Base-by-base conservation (phyloP, 495 filamentous ascomycete genomes). In the Penicillium silybi region DNA sequence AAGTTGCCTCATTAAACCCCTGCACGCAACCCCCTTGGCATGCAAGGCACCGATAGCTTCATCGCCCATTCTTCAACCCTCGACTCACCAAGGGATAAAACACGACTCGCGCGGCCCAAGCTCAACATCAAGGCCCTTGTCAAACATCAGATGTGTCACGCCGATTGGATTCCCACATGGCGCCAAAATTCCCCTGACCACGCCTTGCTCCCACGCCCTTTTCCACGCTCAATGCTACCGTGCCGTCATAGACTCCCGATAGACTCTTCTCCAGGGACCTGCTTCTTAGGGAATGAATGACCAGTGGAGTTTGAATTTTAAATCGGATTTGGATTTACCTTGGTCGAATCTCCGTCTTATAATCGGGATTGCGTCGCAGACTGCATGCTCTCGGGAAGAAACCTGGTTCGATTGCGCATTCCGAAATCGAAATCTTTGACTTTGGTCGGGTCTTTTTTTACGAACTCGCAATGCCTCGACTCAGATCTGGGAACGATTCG, bases 1-100 rank as follows among this genome's bases (percentile, higher is more conserved):
- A 43, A 22, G 40, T 52, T 52, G 55, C 46, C 55, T 46, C 34
- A 45, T 44, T 13, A 41, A 40, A 40, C 19, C 42, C 20, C 20
- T 53, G 34, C 47, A 47, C 41, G 34, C 23, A 16, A 27, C 56
- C 59, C 56, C 59, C 49, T 56, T 57, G 59, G 56, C 57, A 63
- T 63, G 60, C 60, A 63, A 60, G 60, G 60, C 46, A 47, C 50
- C 60, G 57, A 50, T 59, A 54, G 56, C 50, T 51, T 52, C 60
- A 59, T 60, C 46, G 41, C 45, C 41, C 55, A 57, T 57, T 57
- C 55, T 49, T 53, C 40, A 35, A 46, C 37, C 10, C 23, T 44
- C 41, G 11, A 26, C 4, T 32, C 35, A 50, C 18, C 60, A 60
- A 63, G 60, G 60, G 60, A 60, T 57, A 40, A 43, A 22, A 43